Evolutionary conservation across 306 rosid genomes (phyloP).

Genomic region (Spatholobus suberectus): DNA sequence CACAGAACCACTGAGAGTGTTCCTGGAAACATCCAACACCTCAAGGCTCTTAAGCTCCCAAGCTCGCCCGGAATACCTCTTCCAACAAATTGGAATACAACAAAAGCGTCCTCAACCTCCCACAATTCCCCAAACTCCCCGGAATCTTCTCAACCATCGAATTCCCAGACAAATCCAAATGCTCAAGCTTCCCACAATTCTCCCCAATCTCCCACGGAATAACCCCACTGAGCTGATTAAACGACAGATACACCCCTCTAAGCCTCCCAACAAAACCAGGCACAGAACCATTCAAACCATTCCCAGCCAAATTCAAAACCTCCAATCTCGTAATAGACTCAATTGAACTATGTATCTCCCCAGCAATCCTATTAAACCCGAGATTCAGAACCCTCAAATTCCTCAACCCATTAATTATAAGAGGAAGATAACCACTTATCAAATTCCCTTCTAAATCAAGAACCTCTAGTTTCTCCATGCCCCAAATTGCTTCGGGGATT

Average conservation of each 20-base stretch:
- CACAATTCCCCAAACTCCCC: conserved; percentile 75
- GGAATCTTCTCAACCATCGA: conserved; percentile 62
- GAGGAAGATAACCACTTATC: conserved; percentile 60
- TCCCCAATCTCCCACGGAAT: conserved; percentile 76
- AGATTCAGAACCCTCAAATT: conserved; percentile 73
- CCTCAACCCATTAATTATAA: conserved; percentile 40
- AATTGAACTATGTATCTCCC: conserved; percentile 67
- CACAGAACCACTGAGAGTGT: conserved; percentile 69
- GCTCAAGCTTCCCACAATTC: conserved; percentile 78
- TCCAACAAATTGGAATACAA: conserved; percentile 78
- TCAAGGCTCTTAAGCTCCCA: conserved; percentile 67
- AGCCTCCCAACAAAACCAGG: conserved; percentile 73
- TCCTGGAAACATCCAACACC: conserved; percentile 88
- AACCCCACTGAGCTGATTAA: conserved; percentile 61
- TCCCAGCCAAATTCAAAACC: conserved; percentile 77
- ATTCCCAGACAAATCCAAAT: conserved; percentile 86
- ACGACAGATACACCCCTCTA: conserved; percentile 67
- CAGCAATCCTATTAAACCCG: conserved; percentile 72
- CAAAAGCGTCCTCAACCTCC: conserved; percentile 59
- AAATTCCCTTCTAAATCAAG: conserved; percentile 87
- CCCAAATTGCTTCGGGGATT: conserved; percentile 70
- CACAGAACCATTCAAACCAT: conserved; percentile 70
- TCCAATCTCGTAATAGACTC: conserved; percentile 51
- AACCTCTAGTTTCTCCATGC: conserved; percentile 73
- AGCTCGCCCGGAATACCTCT: conserved; percentile 70